Evolutionary conservation across 345 rosid genomes (phyloP), one percentile per base, ranked within the genome.

Genomic region (Noccaea caerulescens): DNA sequence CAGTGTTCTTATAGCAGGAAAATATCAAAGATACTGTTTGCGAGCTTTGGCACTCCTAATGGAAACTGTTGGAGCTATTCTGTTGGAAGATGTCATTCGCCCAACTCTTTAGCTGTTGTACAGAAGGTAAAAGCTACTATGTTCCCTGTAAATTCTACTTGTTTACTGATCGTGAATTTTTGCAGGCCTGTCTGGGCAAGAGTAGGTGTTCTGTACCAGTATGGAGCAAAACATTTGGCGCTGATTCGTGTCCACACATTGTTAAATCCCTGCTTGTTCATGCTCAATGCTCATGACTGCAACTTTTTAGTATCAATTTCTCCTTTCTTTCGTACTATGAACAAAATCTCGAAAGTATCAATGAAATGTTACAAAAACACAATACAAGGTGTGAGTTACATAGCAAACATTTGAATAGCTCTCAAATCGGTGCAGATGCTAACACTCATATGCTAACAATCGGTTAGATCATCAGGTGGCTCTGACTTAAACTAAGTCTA

Each of bases 111-210:
- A 69, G 57, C 82, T 58, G 66, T 66, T 23, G 56, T 73, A 14
- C 63, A 84, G 68, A 76, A 83, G 89, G 93, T 86, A 13, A 27
- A 27, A 66, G 76, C 60, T 64, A 57, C 32, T 71, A 49, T 7
- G 10, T 0, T 33, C 61, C 38, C 27, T 62, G 60, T 54, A 33
- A 68, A 60, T 8, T 23, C 10, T 13, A 30, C 39, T 13, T 62
- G 10, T 10, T 30, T 61, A 18, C 18, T 27, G 18, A 9, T 39
- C 41, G 9, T 47, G 41, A 73, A 23, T 45, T 66, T 45, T 10
- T 79, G 68, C 59, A 86, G 91, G 94, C 85, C 58, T 86, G 94
- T 43, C 32, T 83, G 5, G 83, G 83, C 68, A 78, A 80, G 80
- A 71, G 25, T 49, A 71, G 33, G 58, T 88, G 94, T 52, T 73